A percentile compares a stretch with the other conserved stretches of the same genome.
These are phyloP conservation scores for Neurospora discreta DNA, from an alignment of 495 filamentous ascomycete genomes.

Conservation along the genomic window DNA sequence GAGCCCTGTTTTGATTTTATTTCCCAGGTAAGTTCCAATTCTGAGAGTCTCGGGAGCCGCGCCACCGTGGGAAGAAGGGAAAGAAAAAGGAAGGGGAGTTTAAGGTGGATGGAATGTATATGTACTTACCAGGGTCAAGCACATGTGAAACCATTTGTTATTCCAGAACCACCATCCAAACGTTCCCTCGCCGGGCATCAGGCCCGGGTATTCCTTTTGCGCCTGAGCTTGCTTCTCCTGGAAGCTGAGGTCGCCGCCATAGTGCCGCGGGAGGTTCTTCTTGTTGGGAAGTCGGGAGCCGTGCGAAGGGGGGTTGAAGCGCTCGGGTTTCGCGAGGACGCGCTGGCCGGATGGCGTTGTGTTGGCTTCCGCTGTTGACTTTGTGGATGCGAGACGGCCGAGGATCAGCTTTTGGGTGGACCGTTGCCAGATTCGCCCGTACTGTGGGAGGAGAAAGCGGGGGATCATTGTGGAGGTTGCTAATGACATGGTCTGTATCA, in stretches of 20 bases:
- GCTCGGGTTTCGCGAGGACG: constrained; percentile 66
- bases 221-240: constrained; percentile 50
- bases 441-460: constrained; percentile 43
- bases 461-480: constrained; percentile 33
- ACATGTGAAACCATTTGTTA: constrained; percentile 59
- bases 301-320: constrained; percentile 81
- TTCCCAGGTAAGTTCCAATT: background rate
- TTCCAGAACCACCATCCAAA: constrained; percentile 67
- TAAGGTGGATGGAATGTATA: background rate
- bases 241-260: constrained; percentile 51
- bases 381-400: background rate
- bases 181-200: constrained; percentile 66
- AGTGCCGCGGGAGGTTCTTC: constrained; percentile 41
- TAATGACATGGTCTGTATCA: constrained; percentile 20
- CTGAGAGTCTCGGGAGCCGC: background rate
- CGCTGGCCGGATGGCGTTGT: constrained; percentile 16
- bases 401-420: background rate
- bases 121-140: constrained; percentile 60
- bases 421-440: constrained; percentile 35
- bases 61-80: background rate
- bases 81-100: background rate
- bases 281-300: constrained; percentile 46
- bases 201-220: constrained; percentile 62
- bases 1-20: constrained; percentile 40
- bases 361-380: constrained; percentile 2